Percentiles rank a stretch among this genome's conserved stretches.
phyloP scores from a whole-genome alignment of 768 basidiomycete genomes.

The Cystofilobasidium bisporidii region DNA sequence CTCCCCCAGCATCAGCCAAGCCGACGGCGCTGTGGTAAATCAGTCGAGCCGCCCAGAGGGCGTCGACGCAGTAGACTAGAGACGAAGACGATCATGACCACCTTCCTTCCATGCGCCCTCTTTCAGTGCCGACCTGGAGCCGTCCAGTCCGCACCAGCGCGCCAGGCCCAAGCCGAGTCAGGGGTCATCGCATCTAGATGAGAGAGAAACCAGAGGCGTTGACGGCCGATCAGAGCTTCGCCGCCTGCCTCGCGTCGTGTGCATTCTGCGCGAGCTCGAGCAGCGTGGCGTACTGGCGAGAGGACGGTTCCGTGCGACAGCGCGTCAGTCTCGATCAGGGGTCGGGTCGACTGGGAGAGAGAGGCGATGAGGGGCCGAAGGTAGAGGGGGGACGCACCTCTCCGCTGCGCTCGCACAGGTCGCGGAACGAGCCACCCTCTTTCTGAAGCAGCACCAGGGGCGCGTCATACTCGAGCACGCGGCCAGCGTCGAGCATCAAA shows the following conservation, averaged over 20 bases:
- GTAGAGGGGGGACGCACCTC: slow-evolving; percentile 11
- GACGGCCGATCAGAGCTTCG: too few species aligned
- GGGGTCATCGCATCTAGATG: too few species aligned
- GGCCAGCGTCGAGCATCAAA: slow-evolving; percentile 35
- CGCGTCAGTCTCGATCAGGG: not conserved
- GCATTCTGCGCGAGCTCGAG: not conserved
- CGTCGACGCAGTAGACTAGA: too few species aligned
- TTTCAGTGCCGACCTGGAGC: too few species aligned
- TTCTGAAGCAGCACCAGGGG: slow-evolving; percentile 11
- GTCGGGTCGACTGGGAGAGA: not conserved
- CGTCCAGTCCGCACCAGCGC: too few species aligned
- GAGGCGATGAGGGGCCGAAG: not conserved
- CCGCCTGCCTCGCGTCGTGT: not conserved
- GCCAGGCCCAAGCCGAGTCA: too few species aligned
- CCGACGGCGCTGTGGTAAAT: too few species aligned
- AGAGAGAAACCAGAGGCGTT: too few species aligned
- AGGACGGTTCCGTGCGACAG: not conserved
- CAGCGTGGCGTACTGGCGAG: not conserved
- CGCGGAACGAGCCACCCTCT: slow-evolving; percentile 11
- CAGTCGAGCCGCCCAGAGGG: too few species aligned
- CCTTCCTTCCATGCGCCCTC: too few species aligned
- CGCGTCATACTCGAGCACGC: slow-evolving; percentile 12
- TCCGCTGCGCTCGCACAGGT: slow-evolving; percentile 18
- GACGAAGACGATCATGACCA: too few species aligned
- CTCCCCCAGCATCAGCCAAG: too few species aligned